phyloP scores from a whole-genome alignment of 805 yeast genomes.

The Ogataea corticis region DNA sequence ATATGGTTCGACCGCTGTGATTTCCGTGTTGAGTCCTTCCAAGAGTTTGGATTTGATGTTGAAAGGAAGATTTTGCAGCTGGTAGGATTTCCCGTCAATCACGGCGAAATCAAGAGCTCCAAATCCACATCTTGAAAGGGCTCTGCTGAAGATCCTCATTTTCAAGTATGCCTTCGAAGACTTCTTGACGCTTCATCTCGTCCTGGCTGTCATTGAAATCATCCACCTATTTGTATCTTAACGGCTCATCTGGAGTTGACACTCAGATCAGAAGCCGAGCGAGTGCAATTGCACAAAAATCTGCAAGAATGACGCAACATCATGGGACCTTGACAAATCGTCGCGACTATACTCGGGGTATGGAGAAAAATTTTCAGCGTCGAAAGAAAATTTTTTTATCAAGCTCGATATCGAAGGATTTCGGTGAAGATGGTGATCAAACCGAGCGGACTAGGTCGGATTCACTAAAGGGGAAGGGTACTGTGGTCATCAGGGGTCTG shows the following conservation, averaged over 20 bases:
- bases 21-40: neutral
- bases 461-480: too few relatives aligned
- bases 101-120: slow-evolving; percentile 6
- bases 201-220: neutral
- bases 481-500: too few relatives aligned
- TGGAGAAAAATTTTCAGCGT: too few relatives aligned
- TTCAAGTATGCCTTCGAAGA: neutral
- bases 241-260: neutral
- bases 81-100: slow-evolving; percentile 6
- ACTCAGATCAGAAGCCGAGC: slow-evolving; percentile 4
- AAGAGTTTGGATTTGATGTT: neutral
- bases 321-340: neutral
- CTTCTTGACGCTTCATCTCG: too few relatives aligned
- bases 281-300: slow-evolving; percentile 1
- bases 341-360: neutral
- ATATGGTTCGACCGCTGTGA: neutral
- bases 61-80: neutral
- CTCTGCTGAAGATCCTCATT: slow-evolving; percentile 4
- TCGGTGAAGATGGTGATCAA: too few relatives aligned
- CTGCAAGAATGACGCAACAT: slow-evolving; percentile 1
- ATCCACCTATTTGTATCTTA: neutral
- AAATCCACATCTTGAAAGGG: slow-evolving; percentile 3
- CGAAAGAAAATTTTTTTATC: too few relatives aligned
- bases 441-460: too few relatives aligned
- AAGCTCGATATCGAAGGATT: neutral